Evolutionary conservation across 2,329 filamentous ascomycete genomes (phyloP).

Genomic region (Epichloe coenophiala): DNA sequence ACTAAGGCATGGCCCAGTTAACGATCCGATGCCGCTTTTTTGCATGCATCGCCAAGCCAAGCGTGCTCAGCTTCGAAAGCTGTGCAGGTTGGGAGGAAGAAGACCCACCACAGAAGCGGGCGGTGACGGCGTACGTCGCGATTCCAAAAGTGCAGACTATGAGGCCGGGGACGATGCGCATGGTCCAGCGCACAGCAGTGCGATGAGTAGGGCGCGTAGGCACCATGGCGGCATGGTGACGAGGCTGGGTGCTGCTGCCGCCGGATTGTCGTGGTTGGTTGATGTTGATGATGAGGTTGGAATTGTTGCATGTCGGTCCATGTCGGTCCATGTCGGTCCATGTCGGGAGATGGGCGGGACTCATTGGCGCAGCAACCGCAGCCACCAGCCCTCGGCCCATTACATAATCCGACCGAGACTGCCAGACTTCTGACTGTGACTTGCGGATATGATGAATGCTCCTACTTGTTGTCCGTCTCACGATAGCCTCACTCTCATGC

Average conservation of each 20-base stretch:
- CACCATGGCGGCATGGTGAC: constrained; percentile 20
- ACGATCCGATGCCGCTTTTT: too few species aligned
- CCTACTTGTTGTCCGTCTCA: too few species aligned
- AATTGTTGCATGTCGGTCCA: background rate
- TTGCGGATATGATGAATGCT: too few species aligned
- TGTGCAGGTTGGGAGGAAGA: background rate
- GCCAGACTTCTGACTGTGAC: too few species aligned
- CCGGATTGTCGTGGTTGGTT: background rate
- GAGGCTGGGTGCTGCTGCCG: constrained; percentile 2
- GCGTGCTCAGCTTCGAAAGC: too few species aligned
- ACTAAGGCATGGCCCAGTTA: constrained; percentile 25
- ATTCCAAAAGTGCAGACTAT: constrained; percentile 54
- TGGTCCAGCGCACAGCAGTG: constrained; percentile 19
- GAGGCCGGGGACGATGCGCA: constrained; percentile 54
- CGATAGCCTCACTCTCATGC: too few species aligned
- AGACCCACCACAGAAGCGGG: background rate
- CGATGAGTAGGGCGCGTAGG: constrained; percentile 14
- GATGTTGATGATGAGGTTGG: background rate
- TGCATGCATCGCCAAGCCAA: too few species aligned
- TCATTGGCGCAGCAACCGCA: background rate
- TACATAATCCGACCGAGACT: too few species aligned
- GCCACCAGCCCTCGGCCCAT: too few species aligned
- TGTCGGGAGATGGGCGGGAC: background rate
- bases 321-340: background rate
- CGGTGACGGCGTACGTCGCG: constrained; percentile 57